Conservation (phyloP, 2,329 filamentous ascomycete genomes). For the Chrysoporthe puriensis region DNA sequence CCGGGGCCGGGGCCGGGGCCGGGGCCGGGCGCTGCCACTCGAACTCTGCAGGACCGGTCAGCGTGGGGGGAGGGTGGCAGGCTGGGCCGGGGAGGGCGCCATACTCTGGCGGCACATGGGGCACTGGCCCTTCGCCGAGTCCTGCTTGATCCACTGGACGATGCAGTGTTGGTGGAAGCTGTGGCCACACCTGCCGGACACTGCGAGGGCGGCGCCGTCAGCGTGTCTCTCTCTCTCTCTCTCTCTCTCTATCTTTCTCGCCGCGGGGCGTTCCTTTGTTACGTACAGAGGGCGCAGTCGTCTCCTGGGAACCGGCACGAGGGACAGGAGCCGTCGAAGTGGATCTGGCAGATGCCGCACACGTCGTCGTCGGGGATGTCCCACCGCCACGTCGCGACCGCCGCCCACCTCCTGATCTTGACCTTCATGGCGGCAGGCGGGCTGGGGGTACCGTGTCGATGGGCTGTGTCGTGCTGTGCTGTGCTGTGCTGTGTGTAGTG, state of each 20-base stretch:
- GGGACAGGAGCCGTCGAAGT: slow-evolving; percentile 96
- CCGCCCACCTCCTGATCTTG: slow-evolving; percentile 89
- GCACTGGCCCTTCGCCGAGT: slow-evolving; percentile 89
- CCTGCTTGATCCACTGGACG: slow-evolving; percentile 92
- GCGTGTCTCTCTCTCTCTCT: too few relatives aligned
- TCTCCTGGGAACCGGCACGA: slow-evolving; percentile 98
- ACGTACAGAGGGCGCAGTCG: slow-evolving; percentile 87
- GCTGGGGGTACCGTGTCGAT: too few relatives aligned
- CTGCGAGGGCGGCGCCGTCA: slow-evolving; percentile 48
- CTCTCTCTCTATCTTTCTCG: too few relatives aligned
- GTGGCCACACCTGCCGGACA: slow-evolving; percentile 95
- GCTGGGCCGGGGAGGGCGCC: slow-evolving; percentile 29
- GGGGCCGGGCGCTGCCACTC: slow-evolving; percentile 30
- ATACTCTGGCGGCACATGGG: slow-evolving; percentile 97
- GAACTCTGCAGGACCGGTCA: slow-evolving; percentile 35
- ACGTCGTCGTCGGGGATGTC: slow-evolving; percentile 97
- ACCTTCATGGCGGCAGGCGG: slow-evolving; percentile 75
- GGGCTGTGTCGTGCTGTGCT: too few relatives aligned
- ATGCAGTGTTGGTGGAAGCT: slow-evolving; percentile 99
- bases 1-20: slow-evolving; percentile 28
- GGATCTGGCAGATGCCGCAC: slow-evolving; percentile 96
- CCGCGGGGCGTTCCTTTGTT: slow-evolving; percentile 27
- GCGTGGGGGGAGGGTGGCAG: neutral
- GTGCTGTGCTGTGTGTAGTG: neutral
- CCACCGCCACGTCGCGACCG: slow-evolving; percentile 96